Evolutionary conservation across 2,329 filamentous ascomycete genomes (phyloP), one percentile per base, ranked within the genome.

Genomic region (Claviceps maximensis): DNA sequence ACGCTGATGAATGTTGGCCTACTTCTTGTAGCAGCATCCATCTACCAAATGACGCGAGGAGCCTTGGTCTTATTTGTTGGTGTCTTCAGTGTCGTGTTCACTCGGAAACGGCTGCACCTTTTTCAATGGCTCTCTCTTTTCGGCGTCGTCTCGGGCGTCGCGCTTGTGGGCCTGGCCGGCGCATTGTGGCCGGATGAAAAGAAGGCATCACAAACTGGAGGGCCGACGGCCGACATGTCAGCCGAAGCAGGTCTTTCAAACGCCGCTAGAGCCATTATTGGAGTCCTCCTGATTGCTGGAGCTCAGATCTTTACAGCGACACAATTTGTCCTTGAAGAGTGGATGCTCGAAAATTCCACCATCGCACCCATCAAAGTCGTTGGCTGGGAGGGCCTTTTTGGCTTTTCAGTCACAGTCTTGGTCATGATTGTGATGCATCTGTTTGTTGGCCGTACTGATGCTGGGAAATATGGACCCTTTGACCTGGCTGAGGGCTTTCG

Each of bases 41-140:
- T 98, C 63, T 98, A 96, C 71, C 93, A 98, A 71, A 98, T 98
- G 93, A 97, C 91, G 1, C 78, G 93, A 55, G 93, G 93, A 9
- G 93, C 93, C 0, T 76, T 98, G 44, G 91, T 98, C 3, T 77
- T 98, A 7, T 98, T 98, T 61, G 93, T 98, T 21, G 93, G 93
- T 0, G 73, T 97, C 0, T 96, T 98, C 71, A 95, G 89, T 63
- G 90, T 98, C 29, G 63, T 95, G 13, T 97, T 98, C 68, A 74
- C 98, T 54, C 84, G 82, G 62, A 81, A 89, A 48, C 84, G 81
- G 60, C 76, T 98, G 36, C 80, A 83, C 56, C 66, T 86, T n/a
- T 96, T 91, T 73, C 93, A 98, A 68, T 98, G 93, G 93, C 73
- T 87, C 54, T 87, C 89, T 6, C 78, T 98, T 5, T 77, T 90